Percentiles rank a stretch among this genome's conserved stretches.
These are phyloP conservation scores for Talaromyces rugulosus DNA, from an alignment of 2,329 filamentous ascomycete species.

Conservation along the genomic window DNA sequence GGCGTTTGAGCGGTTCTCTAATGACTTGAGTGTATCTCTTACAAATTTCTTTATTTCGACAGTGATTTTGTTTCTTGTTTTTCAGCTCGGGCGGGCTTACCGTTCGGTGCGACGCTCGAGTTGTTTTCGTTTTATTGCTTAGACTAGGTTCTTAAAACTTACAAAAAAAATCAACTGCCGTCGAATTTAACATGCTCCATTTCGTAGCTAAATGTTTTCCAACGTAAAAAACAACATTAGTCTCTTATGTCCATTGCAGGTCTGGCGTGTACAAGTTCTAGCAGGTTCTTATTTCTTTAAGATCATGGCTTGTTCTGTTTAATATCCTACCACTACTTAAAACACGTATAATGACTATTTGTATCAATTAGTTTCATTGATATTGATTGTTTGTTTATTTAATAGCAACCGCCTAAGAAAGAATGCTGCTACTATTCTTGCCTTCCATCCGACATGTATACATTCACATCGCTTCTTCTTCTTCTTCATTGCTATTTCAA, in stretches of 20 bases:
- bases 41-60: background rate
- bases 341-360: background rate
- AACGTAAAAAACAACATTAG: background rate
- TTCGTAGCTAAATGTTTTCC: background rate
- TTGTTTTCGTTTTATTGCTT: background rate
- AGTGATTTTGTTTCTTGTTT: background rate
- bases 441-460: background rate
- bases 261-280: no score
- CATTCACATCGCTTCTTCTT: background rate
- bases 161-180: background rate
- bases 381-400: background rate
- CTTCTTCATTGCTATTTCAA: background rate
- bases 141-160: background rate
- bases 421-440: background rate
- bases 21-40: background rate
- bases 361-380: background rate
- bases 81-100: background rate
- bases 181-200: background rate
- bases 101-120: background rate
- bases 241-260: no score
- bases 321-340: background rate
- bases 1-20: conserved; percentile 13
- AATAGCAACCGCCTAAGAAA: background rate
- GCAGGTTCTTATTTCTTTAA: no score
- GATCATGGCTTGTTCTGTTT: no score